Percentiles rank a stretch among this genome's conserved stretches.
These are phyloP conservation scores for Sporobolus alterniflorus DNA, from an alignment of 202 grass and related monocot species.

Conservation along the genomic window DNA sequence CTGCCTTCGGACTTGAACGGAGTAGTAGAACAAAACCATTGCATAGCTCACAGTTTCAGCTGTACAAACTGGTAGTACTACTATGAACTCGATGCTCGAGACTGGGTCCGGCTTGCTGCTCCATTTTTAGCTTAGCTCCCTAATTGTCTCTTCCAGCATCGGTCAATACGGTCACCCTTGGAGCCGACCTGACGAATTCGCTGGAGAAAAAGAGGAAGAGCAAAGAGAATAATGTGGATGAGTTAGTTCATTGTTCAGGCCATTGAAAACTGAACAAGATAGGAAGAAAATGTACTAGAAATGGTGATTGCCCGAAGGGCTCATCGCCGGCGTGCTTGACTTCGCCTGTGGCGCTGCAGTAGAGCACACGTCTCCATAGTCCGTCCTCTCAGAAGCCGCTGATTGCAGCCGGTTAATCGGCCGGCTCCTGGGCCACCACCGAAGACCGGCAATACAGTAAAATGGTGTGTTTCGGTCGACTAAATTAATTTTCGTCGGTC, in stretches of 20 bases:
- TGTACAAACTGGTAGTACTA: conserved; percentile 15
- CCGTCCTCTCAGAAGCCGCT: no score
- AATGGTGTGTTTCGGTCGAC: no score
- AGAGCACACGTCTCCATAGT: conserved; percentile 64
- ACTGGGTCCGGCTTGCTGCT: background rate
- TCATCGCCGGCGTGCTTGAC: conserved; percentile 72
- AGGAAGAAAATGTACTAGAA: background rate
- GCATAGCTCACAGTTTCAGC: no score
- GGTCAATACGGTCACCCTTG: conserved; percentile 71
- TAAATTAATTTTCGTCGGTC: no score
- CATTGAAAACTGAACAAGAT: no score
- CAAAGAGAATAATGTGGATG: conserved; percentile 6
- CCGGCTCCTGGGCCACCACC: no score
- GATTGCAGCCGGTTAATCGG: no score
- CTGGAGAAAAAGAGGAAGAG: conserved; percentile 47
- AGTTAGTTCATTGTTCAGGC: conserved; percentile 9
- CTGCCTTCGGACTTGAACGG: no score
- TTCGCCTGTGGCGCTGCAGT: conserved; percentile 51
- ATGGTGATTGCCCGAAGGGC: conserved; percentile 61
- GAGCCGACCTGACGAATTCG: conserved; percentile 71
- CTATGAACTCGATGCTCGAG: background rate
- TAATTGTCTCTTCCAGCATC: conserved; percentile 62
- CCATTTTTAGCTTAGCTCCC: conserved; percentile 52
- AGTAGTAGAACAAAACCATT: no score
- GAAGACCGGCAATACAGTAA: no score